Evolutionary conservation across 2,329 filamentous ascomycete genomes (phyloP).

Genomic region (Spiromastix sp.): DNA sequence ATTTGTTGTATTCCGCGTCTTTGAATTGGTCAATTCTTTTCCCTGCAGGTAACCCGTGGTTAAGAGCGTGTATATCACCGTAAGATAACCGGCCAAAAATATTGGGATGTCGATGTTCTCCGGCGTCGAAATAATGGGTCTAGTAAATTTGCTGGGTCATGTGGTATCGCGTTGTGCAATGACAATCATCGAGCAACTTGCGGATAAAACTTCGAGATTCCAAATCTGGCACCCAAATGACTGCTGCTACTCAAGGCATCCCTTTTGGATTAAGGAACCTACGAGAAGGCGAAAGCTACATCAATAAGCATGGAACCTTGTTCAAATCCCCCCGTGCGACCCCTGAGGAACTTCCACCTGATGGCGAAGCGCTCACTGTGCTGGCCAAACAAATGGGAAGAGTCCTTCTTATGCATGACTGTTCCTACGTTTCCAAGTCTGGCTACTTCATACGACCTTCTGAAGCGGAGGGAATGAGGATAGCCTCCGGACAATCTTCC

Average conservation of each 20-base stretch:
- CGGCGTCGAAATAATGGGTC: too few species aligned
- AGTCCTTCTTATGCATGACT: conserved; percentile 2
- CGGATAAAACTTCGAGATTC: too few species aligned
- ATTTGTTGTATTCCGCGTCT: too few species aligned
- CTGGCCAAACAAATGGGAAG: conserved; percentile 4
- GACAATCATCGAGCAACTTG: too few species aligned
- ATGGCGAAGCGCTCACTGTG: conserved; percentile 2
- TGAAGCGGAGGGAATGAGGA: conserved; percentile 2
- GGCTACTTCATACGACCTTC: neutral
- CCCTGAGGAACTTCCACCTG: conserved; percentile 3
- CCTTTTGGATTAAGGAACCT: neutral
- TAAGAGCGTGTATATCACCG: too few species aligned
- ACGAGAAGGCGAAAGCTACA: conserved; percentile 3
- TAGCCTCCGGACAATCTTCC: conserved; percentile 8
- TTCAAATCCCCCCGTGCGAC: neutral
- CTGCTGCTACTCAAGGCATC: neutral
- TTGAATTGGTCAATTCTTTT: too few species aligned
- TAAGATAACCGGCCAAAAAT: too few species aligned
- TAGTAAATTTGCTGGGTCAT: too few species aligned
- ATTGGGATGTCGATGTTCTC: too few species aligned
- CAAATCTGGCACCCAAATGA: neutral
- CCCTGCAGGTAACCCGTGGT: too few species aligned
- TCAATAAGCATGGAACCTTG: conserved; percentile 1
- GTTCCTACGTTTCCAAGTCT: conserved; percentile 1
- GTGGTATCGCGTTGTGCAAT: too few species aligned